Conservation (phyloP, 768 basidiomycete species). For the Hypsizygus marmoreus region DNA sequence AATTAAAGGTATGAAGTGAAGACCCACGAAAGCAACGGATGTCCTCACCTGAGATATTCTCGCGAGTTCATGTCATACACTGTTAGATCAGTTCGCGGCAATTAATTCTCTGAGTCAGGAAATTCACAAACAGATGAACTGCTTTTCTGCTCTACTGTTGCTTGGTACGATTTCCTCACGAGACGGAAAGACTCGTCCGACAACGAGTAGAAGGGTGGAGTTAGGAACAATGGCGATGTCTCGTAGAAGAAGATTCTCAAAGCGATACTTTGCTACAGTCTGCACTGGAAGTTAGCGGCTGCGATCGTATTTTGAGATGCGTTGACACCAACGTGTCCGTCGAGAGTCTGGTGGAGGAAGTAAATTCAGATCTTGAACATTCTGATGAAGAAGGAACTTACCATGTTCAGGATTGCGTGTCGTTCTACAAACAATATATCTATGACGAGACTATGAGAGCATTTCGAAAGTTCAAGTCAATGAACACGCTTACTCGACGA, state of each 20-base stretch:
- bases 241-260: too few species aligned
- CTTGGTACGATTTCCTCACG: background rate
- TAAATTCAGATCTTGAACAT: background rate
- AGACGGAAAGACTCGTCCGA: background rate
- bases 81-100: background rate
- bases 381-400: background rate
- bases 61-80: conserved; percentile 1
- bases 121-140: background rate
- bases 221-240: too few species aligned
- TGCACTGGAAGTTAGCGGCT: too few species aligned
- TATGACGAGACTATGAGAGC: background rate
- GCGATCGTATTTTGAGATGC: too few species aligned
- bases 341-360: background rate
- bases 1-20: background rate
- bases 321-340: too few species aligned
- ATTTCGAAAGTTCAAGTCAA: too few species aligned
- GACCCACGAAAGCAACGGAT: background rate
- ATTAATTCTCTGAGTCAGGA: background rate
- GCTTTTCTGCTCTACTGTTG: background rate
- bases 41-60: background rate
- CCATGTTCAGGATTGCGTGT: too few species aligned
- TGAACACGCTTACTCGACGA: too few species aligned
- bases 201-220: background rate
- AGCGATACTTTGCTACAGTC: too few species aligned
- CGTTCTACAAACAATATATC: too few species aligned